phyloP scores from a whole-genome alignment of 2,329 filamentous ascomycete species.

The Talaromyces sp. region DNA sequence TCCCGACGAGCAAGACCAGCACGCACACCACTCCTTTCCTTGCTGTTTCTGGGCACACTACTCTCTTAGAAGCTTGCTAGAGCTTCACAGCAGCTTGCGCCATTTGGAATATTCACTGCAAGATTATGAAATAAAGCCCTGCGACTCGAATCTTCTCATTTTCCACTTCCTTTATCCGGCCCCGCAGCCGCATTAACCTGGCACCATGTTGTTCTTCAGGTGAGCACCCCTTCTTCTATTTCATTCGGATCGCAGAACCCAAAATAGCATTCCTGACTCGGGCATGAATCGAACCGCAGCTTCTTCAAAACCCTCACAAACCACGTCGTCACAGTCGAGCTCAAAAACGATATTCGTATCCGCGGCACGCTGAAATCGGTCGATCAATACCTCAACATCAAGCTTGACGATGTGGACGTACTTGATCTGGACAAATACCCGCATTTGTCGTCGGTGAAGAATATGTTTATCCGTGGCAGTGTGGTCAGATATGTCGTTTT shows the following conservation, averaged over 20 bases:
- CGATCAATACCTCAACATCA: slow-evolving; percentile 98
- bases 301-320: slow-evolving; percentile 99
- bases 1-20: background rate
- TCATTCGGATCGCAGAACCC: background rate
- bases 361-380: slow-evolving; percentile 93
- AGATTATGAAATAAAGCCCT: background rate
- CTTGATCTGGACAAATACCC: slow-evolving; percentile 93
- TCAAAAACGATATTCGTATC: slow-evolving; percentile 99
- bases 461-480: slow-evolving; percentile 90
- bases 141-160: background rate
- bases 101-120: background rate
- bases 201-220: slow-evolving; percentile 52
- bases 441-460: slow-evolving; percentile 85
- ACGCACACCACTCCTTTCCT: background rate
- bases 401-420: slow-evolving; percentile 91
- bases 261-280: background rate
- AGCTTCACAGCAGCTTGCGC: background rate
- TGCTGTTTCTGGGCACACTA: background rate
- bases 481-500: slow-evolving; percentile 92
- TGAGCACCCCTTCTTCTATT: slow-evolving; percentile 16
- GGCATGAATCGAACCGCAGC: slow-evolving; percentile 40
- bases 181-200: slow-evolving; percentile 5
- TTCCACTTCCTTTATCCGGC: background rate
- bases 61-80: background rate
- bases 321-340: slow-evolving; percentile 93